Conservation (phyloP, 176 grass and related monocot genomes). For the Musa beccarii region DNA sequence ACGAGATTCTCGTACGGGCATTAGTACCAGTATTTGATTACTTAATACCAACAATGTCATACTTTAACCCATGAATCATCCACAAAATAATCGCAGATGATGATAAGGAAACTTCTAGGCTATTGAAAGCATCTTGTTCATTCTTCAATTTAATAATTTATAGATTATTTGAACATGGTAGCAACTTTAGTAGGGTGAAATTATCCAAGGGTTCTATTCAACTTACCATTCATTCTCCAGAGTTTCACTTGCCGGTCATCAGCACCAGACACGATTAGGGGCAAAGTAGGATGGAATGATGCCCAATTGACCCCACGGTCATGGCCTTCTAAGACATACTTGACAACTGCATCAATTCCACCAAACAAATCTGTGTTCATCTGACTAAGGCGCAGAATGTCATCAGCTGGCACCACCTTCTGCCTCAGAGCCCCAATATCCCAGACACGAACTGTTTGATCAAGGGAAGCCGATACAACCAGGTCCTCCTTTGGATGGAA, state of each 20-base stretch:
- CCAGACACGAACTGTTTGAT: slow-evolving; percentile 85
- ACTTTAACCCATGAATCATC: too few relatives aligned
- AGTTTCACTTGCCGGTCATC: slow-evolving; percentile 90
- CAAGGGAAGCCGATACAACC: slow-evolving; percentile 71
- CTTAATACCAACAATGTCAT: too few relatives aligned
- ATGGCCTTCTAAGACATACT: slow-evolving; percentile 84
- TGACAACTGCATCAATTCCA: slow-evolving; percentile 73
- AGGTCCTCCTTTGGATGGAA: slow-evolving; percentile 92
- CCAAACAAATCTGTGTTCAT: slow-evolving; percentile 96
- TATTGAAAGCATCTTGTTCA: too few relatives aligned
- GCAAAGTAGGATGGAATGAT: slow-evolving; percentile 69
- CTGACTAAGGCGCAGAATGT: slow-evolving; percentile 63
- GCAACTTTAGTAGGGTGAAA: too few relatives aligned
- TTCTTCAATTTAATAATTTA: too few relatives aligned
- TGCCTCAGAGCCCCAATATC: slow-evolving; percentile 64
- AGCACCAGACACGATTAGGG: slow-evolving; percentile 78
- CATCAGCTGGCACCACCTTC: slow-evolving; percentile 71
- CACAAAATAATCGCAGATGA: too few relatives aligned
- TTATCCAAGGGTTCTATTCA: neutral
- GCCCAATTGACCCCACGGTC: slow-evolving; percentile 93
- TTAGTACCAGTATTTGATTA: too few relatives aligned
- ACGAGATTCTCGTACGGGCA: too few relatives aligned
- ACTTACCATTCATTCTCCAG: slow-evolving; percentile 90
- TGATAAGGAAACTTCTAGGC: too few relatives aligned
- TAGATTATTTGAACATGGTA: too few relatives aligned